phyloP scores from a whole-genome alignment of 257 asterid genomes.

The Lithospermum erythrorhizon region DNA sequence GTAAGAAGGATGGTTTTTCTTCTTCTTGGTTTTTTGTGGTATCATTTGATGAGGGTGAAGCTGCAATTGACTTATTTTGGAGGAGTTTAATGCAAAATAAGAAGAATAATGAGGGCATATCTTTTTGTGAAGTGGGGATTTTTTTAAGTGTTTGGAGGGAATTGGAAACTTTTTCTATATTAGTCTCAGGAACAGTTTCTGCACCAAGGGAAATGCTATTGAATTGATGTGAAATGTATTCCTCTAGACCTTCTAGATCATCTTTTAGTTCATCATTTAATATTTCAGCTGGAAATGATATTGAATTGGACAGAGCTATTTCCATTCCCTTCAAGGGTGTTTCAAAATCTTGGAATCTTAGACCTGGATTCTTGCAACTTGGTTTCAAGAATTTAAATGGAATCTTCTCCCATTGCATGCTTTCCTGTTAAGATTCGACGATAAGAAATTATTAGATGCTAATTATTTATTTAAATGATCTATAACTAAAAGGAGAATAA shows the following conservation, averaged over 20 bases:
- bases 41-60: slow-evolving; percentile 12
- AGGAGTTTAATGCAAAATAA: slow-evolving; percentile 57
- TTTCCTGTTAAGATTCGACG: too few relatives aligned
- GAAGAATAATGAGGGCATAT: slow-evolving; percentile 52
- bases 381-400: slow-evolving; percentile 40
- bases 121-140: slow-evolving; percentile 17
- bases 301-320: slow-evolving; percentile 32
- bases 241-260: slow-evolving; percentile 18
- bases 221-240: slow-evolving; percentile 30
- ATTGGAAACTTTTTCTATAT: slow-evolving; percentile 18
- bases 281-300: slow-evolving; percentile 27
- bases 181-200: slow-evolving; percentile 36
- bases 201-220: slow-evolving; percentile 28
- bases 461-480: too few relatives aligned
- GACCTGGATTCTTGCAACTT: slow-evolving; percentile 39
- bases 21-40: slow-evolving; percentile 10
- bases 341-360: slow-evolving; percentile 34
- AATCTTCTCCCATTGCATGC: slow-evolving; percentile 65
- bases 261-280: slow-evolving; percentile 26
- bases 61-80: slow-evolving; percentile 18
- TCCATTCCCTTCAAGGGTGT: slow-evolving; percentile 69
- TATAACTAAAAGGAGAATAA: too few relatives aligned
- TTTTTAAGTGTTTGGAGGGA: slow-evolving; percentile 43
- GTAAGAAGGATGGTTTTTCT: slow-evolving; percentile 5
- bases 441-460: too few relatives aligned